Evolutionary conservation across 306 rosid species (phyloP).

Genomic region (Vigna unguiculata): DNA sequence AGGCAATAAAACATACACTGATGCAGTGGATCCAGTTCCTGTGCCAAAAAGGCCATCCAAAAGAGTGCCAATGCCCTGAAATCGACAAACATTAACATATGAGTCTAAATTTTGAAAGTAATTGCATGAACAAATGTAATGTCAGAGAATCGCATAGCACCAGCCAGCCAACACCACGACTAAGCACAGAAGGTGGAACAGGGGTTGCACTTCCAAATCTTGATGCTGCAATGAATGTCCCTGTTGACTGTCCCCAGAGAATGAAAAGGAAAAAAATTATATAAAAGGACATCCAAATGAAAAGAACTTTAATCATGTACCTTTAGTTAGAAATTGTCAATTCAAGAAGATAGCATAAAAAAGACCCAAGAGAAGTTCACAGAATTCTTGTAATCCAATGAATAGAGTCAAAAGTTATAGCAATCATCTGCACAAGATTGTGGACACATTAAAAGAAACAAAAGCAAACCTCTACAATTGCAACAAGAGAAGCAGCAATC

Average conservation of each 20-base stretch:
- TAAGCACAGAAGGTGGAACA: slow-evolving; percentile 77
- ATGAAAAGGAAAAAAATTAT: slow-evolving; percentile 15
- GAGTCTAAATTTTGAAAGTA: neutral
- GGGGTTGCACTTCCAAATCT: slow-evolving; percentile 91
- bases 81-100: slow-evolving; percentile 36
- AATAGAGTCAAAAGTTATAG: neutral
- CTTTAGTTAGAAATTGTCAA: neutral
- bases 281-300: slow-evolving; percentile 34
- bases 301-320: neutral
- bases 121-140: neutral
- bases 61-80: slow-evolving; percentile 81
- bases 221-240: slow-evolving; percentile 82
- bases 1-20: slow-evolving; percentile 64
- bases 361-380: neutral
- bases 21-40: slow-evolving; percentile 75
- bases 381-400: slow-evolving; percentile 4
- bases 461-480: slow-evolving; percentile 72
- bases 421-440: neutral
- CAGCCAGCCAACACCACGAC: slow-evolving; percentile 96
- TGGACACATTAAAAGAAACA: neutral
- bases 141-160: slow-evolving; percentile 49
- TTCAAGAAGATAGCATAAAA: slow-evolving; percentile 21
- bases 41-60: slow-evolving; percentile 83
- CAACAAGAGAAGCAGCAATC: slow-evolving; percentile 78
- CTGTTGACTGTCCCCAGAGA: slow-evolving; percentile 67